phyloP scores from a whole-genome alignment of 169 alveolate genomes.

The Eimeria acervulina region DNA sequence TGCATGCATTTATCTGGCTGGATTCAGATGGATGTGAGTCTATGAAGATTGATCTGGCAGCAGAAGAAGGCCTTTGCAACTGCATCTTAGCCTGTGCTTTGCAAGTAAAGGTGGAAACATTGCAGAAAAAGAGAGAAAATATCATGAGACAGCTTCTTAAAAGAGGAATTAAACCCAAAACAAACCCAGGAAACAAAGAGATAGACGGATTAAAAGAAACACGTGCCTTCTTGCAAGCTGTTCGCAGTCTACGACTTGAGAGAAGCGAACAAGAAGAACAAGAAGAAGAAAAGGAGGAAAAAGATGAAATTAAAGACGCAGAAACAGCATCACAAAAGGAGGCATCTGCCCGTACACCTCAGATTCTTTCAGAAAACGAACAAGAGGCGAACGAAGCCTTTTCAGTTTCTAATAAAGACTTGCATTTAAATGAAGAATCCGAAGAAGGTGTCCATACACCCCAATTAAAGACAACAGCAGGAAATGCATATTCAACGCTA shows the following conservation, averaged over 20 bases:
- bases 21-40: neutral
- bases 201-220: neutral
- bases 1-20: conserved; percentile 54
- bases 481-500: no score
- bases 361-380: no score
- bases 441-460: no score
- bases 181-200: neutral
- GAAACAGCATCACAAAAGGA: no score
- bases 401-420: no score
- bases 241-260: neutral
- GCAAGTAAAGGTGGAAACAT: neutral
- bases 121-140: neutral
- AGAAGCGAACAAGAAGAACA: no score
- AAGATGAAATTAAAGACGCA: no score
- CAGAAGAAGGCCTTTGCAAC: conserved; percentile 56
- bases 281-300: no score
- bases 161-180: neutral
- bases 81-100: conserved; percentile 17
- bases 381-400: no score
- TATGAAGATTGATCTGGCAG: neutral
- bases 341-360: no score
- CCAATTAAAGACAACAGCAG: no score
- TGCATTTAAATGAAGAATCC: no score
- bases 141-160: neutral
- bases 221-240: neutral